Percentiles rank a stretch among this genome's conserved stretches.
Conservation (phyloP, 441 rosid genomes). For the Metrosideros polymorpha region DNA sequence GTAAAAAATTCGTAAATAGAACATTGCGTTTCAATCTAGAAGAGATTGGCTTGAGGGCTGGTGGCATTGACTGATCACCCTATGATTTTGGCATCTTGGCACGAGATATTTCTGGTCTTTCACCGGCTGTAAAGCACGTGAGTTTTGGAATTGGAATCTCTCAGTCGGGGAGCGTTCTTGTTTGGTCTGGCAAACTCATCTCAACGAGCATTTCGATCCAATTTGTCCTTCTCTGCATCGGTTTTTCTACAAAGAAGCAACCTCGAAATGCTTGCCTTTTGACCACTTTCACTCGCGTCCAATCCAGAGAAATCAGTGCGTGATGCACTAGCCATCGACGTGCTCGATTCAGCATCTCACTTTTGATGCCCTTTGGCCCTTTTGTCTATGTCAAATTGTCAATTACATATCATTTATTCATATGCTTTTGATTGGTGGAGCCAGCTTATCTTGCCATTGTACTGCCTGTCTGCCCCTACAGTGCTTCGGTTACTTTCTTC, state of each 20-base stretch:
- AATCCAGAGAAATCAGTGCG: background rate
- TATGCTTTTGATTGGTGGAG: background rate
- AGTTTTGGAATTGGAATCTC: background rate
- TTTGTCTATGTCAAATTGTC: background rate
- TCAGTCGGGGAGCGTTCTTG: background rate
- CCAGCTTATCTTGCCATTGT: background rate
- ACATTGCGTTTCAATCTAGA: background rate
- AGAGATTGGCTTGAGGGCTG: background rate
- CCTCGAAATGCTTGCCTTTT: background rate
- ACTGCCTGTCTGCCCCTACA: background rate
- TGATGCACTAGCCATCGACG: background rate
- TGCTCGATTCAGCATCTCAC: background rate
- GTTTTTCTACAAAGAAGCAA: background rate
- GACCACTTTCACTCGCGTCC: background rate
- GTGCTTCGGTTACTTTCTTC: background rate
- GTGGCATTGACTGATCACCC: background rate
- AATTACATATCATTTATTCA: background rate
- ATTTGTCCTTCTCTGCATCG: background rate
- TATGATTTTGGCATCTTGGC: background rate
- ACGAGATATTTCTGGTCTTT: background rate
- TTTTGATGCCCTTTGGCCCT: background rate
- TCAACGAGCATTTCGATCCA: background rate
- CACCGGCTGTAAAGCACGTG: background rate
- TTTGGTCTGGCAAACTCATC: background rate
- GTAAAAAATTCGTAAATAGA: background rate